Evolutionary conservation across 1,284 basidiomycete species (phyloP), one percentile per base, ranked within the genome.

Genomic region (Schizophyllum commune): DNA sequence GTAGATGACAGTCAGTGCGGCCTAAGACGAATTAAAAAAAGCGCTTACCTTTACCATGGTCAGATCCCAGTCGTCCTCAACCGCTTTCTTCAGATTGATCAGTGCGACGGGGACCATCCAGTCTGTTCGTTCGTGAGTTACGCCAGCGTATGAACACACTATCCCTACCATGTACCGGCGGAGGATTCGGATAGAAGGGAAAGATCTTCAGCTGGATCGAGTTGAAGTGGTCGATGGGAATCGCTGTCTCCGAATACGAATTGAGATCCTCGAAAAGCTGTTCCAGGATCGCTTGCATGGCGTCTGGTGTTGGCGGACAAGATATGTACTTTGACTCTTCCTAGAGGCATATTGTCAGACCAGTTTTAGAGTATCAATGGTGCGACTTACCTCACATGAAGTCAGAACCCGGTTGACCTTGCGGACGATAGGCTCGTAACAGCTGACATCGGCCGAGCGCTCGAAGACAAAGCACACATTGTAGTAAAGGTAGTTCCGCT

Each of bases 391-490:
- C 83, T 99, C 96, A 71, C 96, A 89, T 52, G 86, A 75, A 21
- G 87, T 85, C 62, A 99, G 75, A 27, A 97, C 92, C 22, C 96
- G 84, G 63, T 91, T 95, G 58, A 94, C 89, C 78, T 99, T 99
- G 56, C 96, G 84, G 11, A 98, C 94, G 59, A 99, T 85, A 0
- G 96, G 94, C 69, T 99, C 96, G 73, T 97, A 99, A 60, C 94
- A 94, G 68, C 92, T 92, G 53, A 98, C 77, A 69, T 96, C 95
- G 1, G 94, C 92, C 22, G 83, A 82, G 51, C 88, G 84, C 57
- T 96, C 92, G 71, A 99, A 99, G 5, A 98, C 96, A 73, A 98
- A 97, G 72, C 94, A 97, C 39, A 98, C 76, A 70, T 98, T 99
- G 78, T 95, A 99, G 69, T 92, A 84, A 73, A 98, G 97, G 74